phyloP scores from a whole-genome alignment of 495 filamentous ascomycete species.

The Parachaetomium inaequale region DNA sequence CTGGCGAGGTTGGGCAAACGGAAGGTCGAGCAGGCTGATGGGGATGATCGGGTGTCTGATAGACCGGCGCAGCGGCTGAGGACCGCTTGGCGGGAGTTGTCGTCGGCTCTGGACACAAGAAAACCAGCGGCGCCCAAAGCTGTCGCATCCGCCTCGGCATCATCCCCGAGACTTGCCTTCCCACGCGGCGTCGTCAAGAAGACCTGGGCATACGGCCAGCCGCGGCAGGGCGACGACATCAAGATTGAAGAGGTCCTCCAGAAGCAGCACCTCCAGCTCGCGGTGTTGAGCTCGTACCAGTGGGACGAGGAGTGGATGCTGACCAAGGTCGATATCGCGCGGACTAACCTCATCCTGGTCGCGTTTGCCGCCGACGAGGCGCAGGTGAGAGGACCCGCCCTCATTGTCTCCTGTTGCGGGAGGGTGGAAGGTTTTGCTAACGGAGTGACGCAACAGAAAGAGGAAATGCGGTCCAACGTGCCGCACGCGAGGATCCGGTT shows the following conservation, averaged over 20 bases:
- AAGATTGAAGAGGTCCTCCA: slow-evolving; percentile 89
- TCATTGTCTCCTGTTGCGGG: neutral
- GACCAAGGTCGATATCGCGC: slow-evolving; percentile 30
- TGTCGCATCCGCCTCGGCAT: neutral
- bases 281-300: slow-evolving; percentile 81
- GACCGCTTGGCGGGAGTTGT: neutral
- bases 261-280: slow-evolving; percentile 62
- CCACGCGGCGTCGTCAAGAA: slow-evolving; percentile 74
- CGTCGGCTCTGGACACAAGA: neutral
- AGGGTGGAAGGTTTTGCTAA: slow-evolving; percentile 16
- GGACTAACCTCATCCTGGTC: slow-evolving; percentile 43
- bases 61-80: slow-evolving; percentile 31
- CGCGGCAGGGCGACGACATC: slow-evolving; percentile 64
- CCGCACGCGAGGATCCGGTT: slow-evolving; percentile 51
- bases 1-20: slow-evolving; percentile 64
- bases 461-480: slow-evolving; percentile 48
- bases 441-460: slow-evolving; percentile 37
- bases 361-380: slow-evolving; percentile 45
- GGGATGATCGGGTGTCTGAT: slow-evolving; percentile 9
- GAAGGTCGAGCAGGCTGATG: slow-evolving; percentile 42
- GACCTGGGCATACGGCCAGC: slow-evolving; percentile 63
- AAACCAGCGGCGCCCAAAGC: neutral
- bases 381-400: slow-evolving; percentile 37
- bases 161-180: slow-evolving; percentile 48
- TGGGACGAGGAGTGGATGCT: slow-evolving; percentile 63